Evolutionary conservation across 805 yeast species (phyloP), one percentile per base, ranked within the genome.

Genomic region (Maudiozyma pseudohumilis): DNA sequence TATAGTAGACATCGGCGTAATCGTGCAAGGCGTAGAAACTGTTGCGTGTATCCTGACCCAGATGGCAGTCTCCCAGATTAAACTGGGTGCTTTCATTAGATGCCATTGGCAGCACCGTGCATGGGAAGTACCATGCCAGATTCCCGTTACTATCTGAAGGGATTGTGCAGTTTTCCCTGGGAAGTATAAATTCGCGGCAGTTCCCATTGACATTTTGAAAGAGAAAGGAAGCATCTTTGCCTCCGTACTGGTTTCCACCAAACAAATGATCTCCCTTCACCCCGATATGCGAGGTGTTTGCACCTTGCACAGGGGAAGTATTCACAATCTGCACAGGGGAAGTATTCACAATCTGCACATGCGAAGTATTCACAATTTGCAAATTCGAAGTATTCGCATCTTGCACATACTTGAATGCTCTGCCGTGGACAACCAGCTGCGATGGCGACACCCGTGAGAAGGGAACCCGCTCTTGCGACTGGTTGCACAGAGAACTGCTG

Each of bases 121-220:
- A 92, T 2, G 98, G 97, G 80, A 88, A 86, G 63, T 92, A 92
- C 95, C 96, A 89, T 11, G 95, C 97, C 48, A 92, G 58, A 22
- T 73, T 69, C 22, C 75, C 78, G 23, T 73, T 70, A 29, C 63
- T 68, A 40, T 74, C 68, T 43, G 65, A 60, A 1, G 96, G 97
- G 40, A 89, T 88, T 0, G 81, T 50, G 48, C 83, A 73, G 53
- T 79, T 72, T 3, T 64, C 73, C 45, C 74, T 75, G 34, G 96
- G 94, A 5, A 55, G 68, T 40, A 89, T 81, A 35, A 88, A 63
- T 27, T 77, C 79, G 56, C 76, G 78, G 63, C 98, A 89, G 57
- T 88, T 78, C 16, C 94, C 94, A 56, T 87, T 88, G 32, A 87
- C 95, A 57, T 87, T 87, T 59, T 87, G 96, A 59, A 86, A 87